A percentile compares a stretch with the other conserved stretches of the same genome.
phyloP scores from a whole-genome alignment of 2,329 filamentous ascomycete genomes.

The Geoglossum cookeanum region DNA sequence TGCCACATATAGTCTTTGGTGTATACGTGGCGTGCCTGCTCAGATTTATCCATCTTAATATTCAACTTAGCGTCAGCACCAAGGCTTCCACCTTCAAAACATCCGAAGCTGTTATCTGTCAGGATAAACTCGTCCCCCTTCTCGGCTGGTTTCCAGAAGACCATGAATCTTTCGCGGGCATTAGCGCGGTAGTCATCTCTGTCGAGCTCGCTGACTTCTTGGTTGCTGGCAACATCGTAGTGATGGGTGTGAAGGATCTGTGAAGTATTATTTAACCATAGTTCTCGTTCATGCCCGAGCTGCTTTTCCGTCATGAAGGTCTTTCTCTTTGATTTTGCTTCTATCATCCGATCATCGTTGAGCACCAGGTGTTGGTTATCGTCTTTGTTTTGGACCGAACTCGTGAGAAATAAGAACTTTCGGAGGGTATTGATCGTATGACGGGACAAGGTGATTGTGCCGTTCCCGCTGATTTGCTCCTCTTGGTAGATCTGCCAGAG shows the following conservation, averaged over 20 bases:
- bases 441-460: slow-evolving; percentile 8
- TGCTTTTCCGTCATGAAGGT: slow-evolving; percentile 12
- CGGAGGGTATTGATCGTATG: slow-evolving; percentile 13
- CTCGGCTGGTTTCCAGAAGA: slow-evolving; percentile 14
- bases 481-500: slow-evolving; percentile 11
- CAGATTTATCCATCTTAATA: slow-evolving; percentile 12
- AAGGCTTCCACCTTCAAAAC: slow-evolving; percentile 15
- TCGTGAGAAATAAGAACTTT: slow-evolving; percentile 15
- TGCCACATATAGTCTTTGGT: slow-evolving; percentile 16
- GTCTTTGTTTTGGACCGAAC: slow-evolving; percentile 12
- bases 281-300: slow-evolving; percentile 14
- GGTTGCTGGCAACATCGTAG: slow-evolving; percentile 11
- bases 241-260: slow-evolving; percentile 12
- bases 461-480: slow-evolving; percentile 5
- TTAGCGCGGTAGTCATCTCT: slow-evolving; percentile 15
- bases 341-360: slow-evolving; percentile 11
- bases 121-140: slow-evolving; percentile 15
- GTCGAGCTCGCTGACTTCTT: slow-evolving; percentile 14
- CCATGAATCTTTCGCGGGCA: slow-evolving; percentile 14
- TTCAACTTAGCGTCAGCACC: slow-evolving; percentile 13
- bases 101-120: slow-evolving; percentile 15
- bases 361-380: slow-evolving; percentile 14
- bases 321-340: slow-evolving; percentile 12
- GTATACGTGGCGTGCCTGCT: slow-evolving; percentile 13
- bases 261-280: slow-evolving; percentile 14